A percentile compares a stretch with the other conserved stretches of the same genome.
Evolutionary conservation across 1,139 yeast species (phyloP).

Genomic region (Candida neerlandica): DNA sequence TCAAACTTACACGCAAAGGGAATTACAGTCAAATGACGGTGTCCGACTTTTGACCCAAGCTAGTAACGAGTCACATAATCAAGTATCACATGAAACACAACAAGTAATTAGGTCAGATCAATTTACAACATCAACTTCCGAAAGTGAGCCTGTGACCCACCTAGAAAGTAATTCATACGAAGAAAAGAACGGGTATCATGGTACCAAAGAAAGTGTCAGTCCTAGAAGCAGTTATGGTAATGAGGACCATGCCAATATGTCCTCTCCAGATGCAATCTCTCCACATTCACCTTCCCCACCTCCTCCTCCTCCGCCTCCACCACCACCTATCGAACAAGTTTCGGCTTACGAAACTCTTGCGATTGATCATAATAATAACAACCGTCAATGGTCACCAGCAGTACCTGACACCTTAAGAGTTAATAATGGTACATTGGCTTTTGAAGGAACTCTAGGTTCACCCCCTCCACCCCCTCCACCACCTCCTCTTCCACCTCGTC

Average conservation of each 20-base stretch:
- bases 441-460: neutral
- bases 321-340: neutral
- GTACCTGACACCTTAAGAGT: too few relatives aligned
- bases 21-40: too few relatives aligned
- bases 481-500: conserved; percentile 6
- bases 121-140: neutral
- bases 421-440: neutral
- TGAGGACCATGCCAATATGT: too few relatives aligned
- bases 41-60: too few relatives aligned
- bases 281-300: conserved; percentile 6
- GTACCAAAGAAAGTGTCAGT: neutral
- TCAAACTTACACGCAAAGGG: too few relatives aligned
- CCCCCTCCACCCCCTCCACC: neutral
- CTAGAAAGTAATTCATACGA: neutral
- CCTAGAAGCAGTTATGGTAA: neutral
- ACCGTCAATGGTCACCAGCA: too few relatives aligned
- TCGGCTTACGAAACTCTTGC: too few relatives aligned
- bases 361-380: neutral
- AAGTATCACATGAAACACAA: neutral
- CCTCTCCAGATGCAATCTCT: neutral
- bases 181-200: neutral
- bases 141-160: neutral
- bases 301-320: conserved; percentile 4
- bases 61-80: neutral
- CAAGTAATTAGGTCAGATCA: neutral